These are phyloP conservation scores for Lachnellula cervina DNA, from an alignment of 2,329 filamentous ascomycete genomes.

Conservation along the genomic window DNA sequence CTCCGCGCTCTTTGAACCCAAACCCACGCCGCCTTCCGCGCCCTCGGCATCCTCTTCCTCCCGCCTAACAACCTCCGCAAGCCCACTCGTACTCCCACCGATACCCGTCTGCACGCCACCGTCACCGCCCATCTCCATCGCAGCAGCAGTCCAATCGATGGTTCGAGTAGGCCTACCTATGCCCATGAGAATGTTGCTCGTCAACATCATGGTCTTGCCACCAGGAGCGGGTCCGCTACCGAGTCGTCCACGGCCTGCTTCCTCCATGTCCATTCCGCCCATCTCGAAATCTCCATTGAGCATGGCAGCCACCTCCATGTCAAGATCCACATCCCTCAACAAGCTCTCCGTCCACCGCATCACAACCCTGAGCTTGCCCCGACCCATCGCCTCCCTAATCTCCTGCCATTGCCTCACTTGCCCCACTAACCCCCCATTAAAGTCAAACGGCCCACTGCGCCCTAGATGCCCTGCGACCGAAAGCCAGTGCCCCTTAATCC, in stretches of 20 bases:
- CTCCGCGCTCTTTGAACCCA: not conserved
- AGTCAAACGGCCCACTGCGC: not conserved
- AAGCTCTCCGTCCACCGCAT: conserved; percentile 15
- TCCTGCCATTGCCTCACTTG: not conserved
- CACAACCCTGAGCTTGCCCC: conserved; percentile 23
- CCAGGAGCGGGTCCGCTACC: no score
- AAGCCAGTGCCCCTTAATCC: not conserved
- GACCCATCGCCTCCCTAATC: conserved; percentile 18
- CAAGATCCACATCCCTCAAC: not conserved
- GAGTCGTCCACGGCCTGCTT: no score
- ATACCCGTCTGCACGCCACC: no score
- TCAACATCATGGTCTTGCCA: no score
- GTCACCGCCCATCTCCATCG: no score
- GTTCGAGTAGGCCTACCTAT: no score
- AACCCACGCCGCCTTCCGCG: no score
- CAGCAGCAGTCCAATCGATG: no score
- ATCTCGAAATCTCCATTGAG: not conserved
- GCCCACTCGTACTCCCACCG: no score
- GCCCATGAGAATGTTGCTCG: no score
- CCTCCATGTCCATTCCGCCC: not conserved
- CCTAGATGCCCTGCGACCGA: not conserved
- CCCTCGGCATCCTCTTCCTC: no score
- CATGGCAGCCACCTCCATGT: not conserved
- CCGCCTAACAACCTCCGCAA: not conserved
- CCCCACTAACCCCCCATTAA: not conserved